Conservation (phyloP, 2,329 filamentous ascomycete genomes). For the Pseudogymnoascus sp. region DNA sequence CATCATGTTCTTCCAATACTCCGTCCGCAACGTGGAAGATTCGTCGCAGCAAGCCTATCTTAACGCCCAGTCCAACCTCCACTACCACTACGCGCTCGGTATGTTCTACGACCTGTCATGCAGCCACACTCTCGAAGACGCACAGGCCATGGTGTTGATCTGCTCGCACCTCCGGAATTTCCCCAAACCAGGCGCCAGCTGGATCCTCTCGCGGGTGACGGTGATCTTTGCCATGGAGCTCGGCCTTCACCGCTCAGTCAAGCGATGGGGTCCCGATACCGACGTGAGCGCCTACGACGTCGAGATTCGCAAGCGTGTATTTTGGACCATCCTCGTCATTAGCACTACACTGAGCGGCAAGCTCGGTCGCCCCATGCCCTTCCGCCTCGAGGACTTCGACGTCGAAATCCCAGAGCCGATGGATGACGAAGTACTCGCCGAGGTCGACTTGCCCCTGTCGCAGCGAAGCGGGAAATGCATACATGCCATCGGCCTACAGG, state of each 20-base stretch:
- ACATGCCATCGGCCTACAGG: slow-evolving; percentile 59
- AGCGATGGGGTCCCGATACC: slow-evolving; percentile 43
- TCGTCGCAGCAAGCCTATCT: slow-evolving; percentile 46
- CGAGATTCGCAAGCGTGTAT: slow-evolving; percentile 70
- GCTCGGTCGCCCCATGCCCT: slow-evolving; percentile 68
- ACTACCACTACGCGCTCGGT: slow-evolving; percentile 69
- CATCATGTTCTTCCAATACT: slow-evolving; percentile 69
- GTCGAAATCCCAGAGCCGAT: slow-evolving; percentile 67
- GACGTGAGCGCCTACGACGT: slow-evolving; percentile 45
- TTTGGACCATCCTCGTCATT: slow-evolving; percentile 64
- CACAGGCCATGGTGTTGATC: slow-evolving; percentile 68
- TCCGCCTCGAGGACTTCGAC: slow-evolving; percentile 69
- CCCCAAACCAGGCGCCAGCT: slow-evolving; percentile 69
- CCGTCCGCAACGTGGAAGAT: slow-evolving; percentile 58
- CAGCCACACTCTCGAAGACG: slow-evolving; percentile 55
- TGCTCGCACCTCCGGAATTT: slow-evolving; percentile 67
- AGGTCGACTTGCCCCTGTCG: slow-evolving; percentile 53
- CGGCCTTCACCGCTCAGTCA: slow-evolving; percentile 65
- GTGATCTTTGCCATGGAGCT: slow-evolving; percentile 66
- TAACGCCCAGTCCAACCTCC: slow-evolving; percentile 62
- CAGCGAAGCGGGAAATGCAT: slow-evolving; percentile 49
- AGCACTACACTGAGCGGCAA: slow-evolving; percentile 65
- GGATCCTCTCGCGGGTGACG: slow-evolving; percentile 57
- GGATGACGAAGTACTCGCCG: slow-evolving; percentile 60
- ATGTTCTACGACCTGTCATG: slow-evolving; percentile 59